These are phyloP conservation scores for Rhodotorula sp. DNA, from an alignment of 1,284 basidiomycete species.

Conservation along the genomic window DNA sequence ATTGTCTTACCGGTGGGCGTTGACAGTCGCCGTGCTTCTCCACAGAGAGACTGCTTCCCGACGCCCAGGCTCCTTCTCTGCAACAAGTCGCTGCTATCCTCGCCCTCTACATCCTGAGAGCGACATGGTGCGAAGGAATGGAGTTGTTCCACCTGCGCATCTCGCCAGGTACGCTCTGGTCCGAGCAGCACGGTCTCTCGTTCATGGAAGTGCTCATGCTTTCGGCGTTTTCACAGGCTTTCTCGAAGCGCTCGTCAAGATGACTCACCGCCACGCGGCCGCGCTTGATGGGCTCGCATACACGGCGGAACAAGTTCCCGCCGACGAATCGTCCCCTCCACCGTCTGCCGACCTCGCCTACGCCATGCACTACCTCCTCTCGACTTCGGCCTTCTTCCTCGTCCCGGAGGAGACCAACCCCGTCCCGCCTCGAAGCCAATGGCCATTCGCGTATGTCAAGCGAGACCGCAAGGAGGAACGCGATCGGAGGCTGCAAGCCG, in stretches of 20 bases:
- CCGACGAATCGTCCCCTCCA: background rate
- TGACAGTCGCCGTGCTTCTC: too few relatives aligned
- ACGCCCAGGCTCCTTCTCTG: background rate
- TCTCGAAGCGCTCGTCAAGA: background rate
- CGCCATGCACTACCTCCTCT: background rate
- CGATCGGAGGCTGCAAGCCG: background rate
- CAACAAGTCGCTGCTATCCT: conserved; percentile 16
- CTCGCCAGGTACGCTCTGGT: conserved; percentile 4
- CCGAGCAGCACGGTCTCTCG: background rate
- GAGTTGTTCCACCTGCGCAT: conserved; percentile 4
- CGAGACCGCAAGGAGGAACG: background rate
- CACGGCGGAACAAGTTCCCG: background rate
- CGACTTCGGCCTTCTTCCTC: background rate
- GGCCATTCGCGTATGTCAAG: background rate
- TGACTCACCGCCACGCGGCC: background rate
- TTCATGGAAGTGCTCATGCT: fast-evolving
- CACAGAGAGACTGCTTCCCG: conserved; percentile 12
- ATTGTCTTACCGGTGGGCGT: too few relatives aligned
- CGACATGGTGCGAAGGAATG: background rate
- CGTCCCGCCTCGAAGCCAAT: background rate
- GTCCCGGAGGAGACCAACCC: background rate
- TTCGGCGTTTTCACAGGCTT: background rate
- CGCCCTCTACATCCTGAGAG: conserved; percentile 14
- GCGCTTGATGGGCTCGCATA: background rate
- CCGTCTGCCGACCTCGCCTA: conserved; percentile 3